Conservation (phyloP, 495 filamentous ascomycete species). For the Penicillium salamii region DNA sequence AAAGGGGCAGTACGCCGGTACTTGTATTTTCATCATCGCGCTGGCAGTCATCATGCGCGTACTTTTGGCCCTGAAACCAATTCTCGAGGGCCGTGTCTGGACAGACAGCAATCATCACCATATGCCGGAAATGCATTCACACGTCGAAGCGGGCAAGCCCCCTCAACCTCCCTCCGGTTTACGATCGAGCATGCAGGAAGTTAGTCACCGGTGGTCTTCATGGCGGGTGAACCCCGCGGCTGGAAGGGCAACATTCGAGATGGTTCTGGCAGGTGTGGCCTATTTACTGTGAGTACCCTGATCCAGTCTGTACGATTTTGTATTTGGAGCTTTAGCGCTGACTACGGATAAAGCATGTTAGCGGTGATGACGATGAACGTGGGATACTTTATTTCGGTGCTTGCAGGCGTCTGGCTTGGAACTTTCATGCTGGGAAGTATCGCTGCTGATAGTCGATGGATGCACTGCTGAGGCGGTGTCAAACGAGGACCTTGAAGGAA, state of each 20-base stretch:
- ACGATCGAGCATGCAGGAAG: slow-evolving; percentile 14
- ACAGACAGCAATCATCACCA: slow-evolving; percentile 16
- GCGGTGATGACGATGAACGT: slow-evolving; percentile 36
- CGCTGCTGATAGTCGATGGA: slow-evolving; percentile 23
- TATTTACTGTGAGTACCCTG: slow-evolving; percentile 24
- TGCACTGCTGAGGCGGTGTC: slow-evolving; percentile 17
- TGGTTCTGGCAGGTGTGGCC: slow-evolving; percentile 21
- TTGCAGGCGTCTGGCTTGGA: slow-evolving; percentile 26
- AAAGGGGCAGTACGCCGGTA: slow-evolving; percentile 28
- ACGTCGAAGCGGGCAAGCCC: background rate
- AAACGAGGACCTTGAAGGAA: background rate
- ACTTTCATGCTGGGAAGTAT: slow-evolving; percentile 32
- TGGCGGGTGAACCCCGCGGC: slow-evolving; percentile 29
- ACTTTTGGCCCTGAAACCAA: slow-evolving; percentile 22
- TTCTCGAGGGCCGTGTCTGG: slow-evolving; percentile 22
- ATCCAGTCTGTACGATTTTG: background rate
- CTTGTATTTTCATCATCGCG: slow-evolving; percentile 30
- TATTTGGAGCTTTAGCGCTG: background rate
- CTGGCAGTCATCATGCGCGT: slow-evolving; percentile 26
- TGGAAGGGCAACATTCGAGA: slow-evolving; percentile 20
- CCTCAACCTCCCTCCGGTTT: slow-evolving; percentile 7
- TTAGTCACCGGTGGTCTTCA: slow-evolving; percentile 21
- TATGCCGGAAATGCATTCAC: slow-evolving; percentile 5
- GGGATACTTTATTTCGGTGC: slow-evolving; percentile 29
- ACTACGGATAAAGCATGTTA: slow-evolving; percentile 22